Evolutionary conservation across 108 stramenopile species (phyloP).

Genomic region (Aurantiochytrium sp.): DNA sequence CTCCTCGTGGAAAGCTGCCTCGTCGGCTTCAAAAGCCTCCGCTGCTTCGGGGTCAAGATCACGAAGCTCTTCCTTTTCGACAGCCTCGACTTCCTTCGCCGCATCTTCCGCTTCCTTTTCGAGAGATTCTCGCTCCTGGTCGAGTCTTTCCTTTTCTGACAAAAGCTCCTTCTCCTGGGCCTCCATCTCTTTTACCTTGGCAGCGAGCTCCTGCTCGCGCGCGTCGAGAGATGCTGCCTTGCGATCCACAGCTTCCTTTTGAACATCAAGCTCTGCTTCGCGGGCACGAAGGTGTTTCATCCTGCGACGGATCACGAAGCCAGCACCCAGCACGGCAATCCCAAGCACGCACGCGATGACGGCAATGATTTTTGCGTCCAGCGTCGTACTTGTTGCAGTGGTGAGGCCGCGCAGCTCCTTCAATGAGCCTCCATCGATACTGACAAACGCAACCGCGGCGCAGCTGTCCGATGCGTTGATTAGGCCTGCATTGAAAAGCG

Average conservation of each 20-base stretch:
- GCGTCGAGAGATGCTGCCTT: neutral
- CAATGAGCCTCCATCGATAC: neutral
- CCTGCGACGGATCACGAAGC: neutral
- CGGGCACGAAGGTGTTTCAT: neutral
- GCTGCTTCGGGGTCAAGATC: neutral
- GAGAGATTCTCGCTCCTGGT: neutral
- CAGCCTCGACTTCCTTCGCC: neutral
- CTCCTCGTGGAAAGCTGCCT: neutral
- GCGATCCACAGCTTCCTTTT: neutral
- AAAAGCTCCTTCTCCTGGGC: neutral
- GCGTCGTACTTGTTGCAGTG: neutral
- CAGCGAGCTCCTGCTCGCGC: neutral
- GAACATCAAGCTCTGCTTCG: neutral
- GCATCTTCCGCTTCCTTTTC: neutral
- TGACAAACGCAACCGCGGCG: neutral
- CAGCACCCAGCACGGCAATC: neutral
- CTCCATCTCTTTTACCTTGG: neutral
- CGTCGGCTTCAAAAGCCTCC: neutral
- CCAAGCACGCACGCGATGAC: neutral
- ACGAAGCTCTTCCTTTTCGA: neutral
- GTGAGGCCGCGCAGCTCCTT: neutral
- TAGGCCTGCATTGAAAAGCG: neutral
- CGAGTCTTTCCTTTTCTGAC: neutral
- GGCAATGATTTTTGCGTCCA: neutral
- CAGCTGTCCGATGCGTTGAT: neutral